Conservation (phyloP, 176 grass and related monocot genomes). For the Carex myosuroides region DNA sequence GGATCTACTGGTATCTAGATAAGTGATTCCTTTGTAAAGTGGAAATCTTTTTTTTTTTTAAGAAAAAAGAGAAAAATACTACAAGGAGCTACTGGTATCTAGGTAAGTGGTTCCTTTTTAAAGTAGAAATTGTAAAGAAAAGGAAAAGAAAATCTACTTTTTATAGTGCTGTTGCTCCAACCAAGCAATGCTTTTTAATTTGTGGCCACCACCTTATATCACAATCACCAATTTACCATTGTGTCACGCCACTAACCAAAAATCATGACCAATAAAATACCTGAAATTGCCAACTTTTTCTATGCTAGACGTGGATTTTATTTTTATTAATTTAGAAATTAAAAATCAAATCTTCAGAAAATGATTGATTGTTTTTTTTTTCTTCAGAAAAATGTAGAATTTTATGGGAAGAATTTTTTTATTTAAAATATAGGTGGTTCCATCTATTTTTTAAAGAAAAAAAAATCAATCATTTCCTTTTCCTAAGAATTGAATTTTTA, state of each 20-base stretch:
- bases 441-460: too few relatives aligned
- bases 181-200: background rate
- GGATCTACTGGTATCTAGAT: too few relatives aligned
- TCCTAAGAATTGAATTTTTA: too few relatives aligned
- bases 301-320: background rate
- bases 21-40: too few relatives aligned
- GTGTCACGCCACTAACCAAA: background rate
- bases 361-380: too few relatives aligned
- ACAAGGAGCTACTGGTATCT: background rate
- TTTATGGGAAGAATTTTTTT: too few relatives aligned
- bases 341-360: too few relatives aligned
- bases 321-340: too few relatives aligned
- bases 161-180: background rate
- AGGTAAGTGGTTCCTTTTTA: background rate
- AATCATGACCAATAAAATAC: background rate
- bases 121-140: background rate
- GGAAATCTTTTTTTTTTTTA: too few relatives aligned
- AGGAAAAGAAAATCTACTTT: background rate
- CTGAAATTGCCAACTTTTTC: background rate
- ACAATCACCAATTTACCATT: constrained; percentile 1
- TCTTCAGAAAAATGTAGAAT: too few relatives aligned
- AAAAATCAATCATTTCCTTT: too few relatives aligned
- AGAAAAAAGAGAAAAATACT: background rate
- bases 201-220: background rate
- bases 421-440: too few relatives aligned